Base-by-base conservation (phyloP, 306 rosid genomes). In the Hippophae rhamnoides region DNA sequence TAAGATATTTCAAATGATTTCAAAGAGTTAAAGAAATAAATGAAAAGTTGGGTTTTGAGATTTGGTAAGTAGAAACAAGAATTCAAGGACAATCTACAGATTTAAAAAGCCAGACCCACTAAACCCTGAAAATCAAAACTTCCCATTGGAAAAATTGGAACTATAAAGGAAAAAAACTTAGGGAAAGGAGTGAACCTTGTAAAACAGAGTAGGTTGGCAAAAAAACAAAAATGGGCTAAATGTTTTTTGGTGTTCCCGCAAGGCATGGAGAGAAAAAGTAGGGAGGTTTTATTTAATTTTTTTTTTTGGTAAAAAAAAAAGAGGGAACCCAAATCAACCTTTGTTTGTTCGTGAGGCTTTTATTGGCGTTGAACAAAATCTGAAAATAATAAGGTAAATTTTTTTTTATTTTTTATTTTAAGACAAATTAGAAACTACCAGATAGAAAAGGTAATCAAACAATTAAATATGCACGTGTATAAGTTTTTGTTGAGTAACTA, bases 231-330 rank as follows among this genome's bases (percentile, higher is more conserved):
- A 60, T 60, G 58, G 64, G 76, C 56, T 47, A 40, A 59, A 10
- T 11, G 61, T 58, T 64, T 56, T 74, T 60, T 56, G 78, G 74
- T 56, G 67, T 69, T 57, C 14, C 78, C 88, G 78, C 46, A 71
- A 41, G 68, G 62, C 52, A 47, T 77, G 81, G 82, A 69, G 57
- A 61, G 6, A 13, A 65, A 54, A 43, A 77, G 64, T 27, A 26
- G 51, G 43, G 5, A 25, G 49, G 69, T 18, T 18, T 18, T 18
- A 18, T 18, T 18, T 18, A 18, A 18, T 0, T 18, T 18, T 18
- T 18, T 18, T 18, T 18, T 18, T 18, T 1, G 23, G 23, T 18
- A 18, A 18, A 18, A 18, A 41, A 53, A 53, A 53, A 53, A 31
- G 26, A 18, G 57, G 57, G 57, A 53, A 53, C 7, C 57, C 57